Conservation (phyloP, 2,329 filamentous ascomycete genomes). For the Colletotrichum sp. region DNA sequence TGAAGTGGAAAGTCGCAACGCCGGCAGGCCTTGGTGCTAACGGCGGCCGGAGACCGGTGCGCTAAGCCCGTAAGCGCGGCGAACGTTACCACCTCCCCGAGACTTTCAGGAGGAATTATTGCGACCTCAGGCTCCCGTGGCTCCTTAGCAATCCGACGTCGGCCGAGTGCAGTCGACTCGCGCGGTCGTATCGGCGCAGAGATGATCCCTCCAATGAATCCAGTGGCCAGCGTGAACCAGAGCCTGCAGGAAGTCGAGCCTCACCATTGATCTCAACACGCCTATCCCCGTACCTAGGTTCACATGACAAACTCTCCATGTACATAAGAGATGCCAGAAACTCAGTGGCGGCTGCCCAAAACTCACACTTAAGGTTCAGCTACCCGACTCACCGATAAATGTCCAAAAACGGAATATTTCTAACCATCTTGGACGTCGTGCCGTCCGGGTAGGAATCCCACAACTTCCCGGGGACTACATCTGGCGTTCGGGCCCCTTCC, state of each 20-base stretch:
- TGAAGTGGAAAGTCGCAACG: background rate
- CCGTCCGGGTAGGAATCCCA: background rate
- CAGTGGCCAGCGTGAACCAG: background rate
- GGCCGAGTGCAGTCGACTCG: background rate
- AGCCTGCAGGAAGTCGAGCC: background rate
- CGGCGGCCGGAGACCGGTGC: background rate
- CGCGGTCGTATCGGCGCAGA: background rate
- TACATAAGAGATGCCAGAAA: background rate
- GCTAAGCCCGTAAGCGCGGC: background rate
- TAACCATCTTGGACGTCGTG: background rate
- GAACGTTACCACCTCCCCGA: background rate
- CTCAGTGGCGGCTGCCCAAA: background rate
- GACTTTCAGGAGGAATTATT: background rate
- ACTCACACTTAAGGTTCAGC: background rate
- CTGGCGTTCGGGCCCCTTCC: background rate
- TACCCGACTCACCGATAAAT: background rate
- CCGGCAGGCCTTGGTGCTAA: background rate
- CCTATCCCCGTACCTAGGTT: background rate
- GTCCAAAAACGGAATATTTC: background rate
- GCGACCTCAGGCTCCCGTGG: background rate
- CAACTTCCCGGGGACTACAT: background rate
- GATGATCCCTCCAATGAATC: background rate
- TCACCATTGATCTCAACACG: background rate
- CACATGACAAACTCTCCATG: slow-evolving; percentile 17
- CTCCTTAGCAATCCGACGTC: background rate